Evolutionary conservation across 345 rosid genomes (phyloP).

Genomic region (Eucalyptus camaldulensis): DNA sequence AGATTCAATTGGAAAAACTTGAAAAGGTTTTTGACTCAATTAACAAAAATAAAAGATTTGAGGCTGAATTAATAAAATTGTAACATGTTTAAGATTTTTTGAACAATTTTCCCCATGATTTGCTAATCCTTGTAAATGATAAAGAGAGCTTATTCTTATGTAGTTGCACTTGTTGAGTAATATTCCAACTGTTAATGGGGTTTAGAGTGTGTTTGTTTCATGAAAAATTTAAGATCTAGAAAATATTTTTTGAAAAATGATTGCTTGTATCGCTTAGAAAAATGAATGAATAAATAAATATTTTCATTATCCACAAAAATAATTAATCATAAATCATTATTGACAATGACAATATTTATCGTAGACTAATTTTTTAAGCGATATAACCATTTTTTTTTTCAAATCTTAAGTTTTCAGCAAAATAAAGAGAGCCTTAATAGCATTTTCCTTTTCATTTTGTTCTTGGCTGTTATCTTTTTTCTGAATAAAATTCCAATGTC

Average conservation of each 20-base stretch:
- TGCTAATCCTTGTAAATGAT: neutral
- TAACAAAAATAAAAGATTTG: neutral
- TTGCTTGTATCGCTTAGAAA: neutral
- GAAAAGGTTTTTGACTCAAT: neutral
- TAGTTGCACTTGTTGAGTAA: neutral
- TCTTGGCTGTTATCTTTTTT: neutral
- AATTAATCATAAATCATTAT: too few relatives aligned
- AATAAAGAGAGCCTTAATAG: neutral
- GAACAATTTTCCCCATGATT: neutral
- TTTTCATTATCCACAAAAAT: neutral
- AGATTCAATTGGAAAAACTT: neutral
- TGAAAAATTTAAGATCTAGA: too few relatives aligned
- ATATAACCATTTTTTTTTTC: too few relatives aligned
- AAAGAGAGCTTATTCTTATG: neutral
- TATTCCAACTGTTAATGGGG: neutral
- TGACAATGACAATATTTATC: too few relatives aligned
- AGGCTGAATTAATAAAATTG: rapidly evolving
- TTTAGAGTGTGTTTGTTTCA: neutral
- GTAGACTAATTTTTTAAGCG: neutral
- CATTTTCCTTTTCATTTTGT: neutral
- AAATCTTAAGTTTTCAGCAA: neutral
- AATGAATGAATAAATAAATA: too few relatives aligned
- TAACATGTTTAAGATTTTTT: neutral
- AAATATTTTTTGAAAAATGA: too few relatives aligned
- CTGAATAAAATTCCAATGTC: neutral